A percentile compares a stretch with the other conserved stretches of the same genome.
Conservation (phyloP, 2,329 filamentous ascomycete genomes). For the Camillea tinctor region DNA sequence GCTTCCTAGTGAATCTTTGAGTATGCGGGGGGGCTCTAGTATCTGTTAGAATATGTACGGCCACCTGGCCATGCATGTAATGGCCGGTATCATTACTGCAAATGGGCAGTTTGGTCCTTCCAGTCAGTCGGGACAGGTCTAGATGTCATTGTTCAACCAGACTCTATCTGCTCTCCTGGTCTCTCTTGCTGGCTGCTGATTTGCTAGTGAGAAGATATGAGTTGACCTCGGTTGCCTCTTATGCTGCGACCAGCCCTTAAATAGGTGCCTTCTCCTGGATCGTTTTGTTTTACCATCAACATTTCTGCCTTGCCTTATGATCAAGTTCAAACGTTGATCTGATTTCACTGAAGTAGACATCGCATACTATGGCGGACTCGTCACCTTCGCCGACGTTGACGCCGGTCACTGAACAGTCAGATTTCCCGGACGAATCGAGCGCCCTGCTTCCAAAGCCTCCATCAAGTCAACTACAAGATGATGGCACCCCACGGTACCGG, state of each 20-base stretch:
- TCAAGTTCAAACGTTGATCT: neutral
- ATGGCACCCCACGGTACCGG: conserved; percentile 7
- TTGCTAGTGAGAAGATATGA: neutral
- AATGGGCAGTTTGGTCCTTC: neutral
- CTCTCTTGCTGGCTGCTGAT: neutral
- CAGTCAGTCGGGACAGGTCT: neutral
- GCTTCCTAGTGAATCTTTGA: neutral
- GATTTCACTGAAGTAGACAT: neutral
- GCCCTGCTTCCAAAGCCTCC: conserved; percentile 22
- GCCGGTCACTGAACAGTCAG: conserved; percentile 7
- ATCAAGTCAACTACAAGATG: neutral
- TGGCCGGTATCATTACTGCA: neutral
- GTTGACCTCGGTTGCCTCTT: neutral
- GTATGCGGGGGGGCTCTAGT: neutral
- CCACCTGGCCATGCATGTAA: neutral
- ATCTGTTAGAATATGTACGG: neutral
- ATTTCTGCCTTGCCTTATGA: neutral
- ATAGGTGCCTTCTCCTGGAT: neutral
- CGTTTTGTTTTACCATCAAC: neutral
- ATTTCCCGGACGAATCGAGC: conserved; percentile 17
- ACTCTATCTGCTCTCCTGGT: neutral
- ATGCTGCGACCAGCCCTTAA: neutral
- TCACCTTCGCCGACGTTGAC: conserved; percentile 9
- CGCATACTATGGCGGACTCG: conserved; percentile 15
- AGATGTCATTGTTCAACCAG: neutral